Conservation (phyloP, 2,329 filamentous ascomycete species). For the Penicillium sp. region DNA sequence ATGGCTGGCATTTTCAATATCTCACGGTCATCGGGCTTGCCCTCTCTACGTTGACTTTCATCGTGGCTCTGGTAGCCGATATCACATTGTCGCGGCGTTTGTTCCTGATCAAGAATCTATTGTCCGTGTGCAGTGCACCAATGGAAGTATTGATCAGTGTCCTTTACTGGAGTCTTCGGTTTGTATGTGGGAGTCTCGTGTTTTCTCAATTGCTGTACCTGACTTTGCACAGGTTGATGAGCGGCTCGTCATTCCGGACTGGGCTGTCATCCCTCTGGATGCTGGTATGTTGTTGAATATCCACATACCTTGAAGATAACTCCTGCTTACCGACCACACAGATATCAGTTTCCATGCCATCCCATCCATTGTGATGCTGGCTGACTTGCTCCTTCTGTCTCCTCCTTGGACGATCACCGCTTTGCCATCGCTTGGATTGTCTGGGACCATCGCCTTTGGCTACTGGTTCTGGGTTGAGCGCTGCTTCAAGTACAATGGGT, state of each 20-base stretch:
- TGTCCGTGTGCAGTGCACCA: conserved; percentile 54
- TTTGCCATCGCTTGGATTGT: conserved; percentile 47
- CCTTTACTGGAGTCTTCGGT: conserved; percentile 55
- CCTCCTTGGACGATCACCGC: conserved; percentile 56
- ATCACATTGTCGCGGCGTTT: conserved; percentile 47
- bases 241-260: conserved; percentile 47
- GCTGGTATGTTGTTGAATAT: conserved; percentile 33
- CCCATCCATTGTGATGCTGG: conserved; percentile 49
- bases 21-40: conserved; percentile 58
- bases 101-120: conserved; percentile 53
- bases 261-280: conserved; percentile 32
- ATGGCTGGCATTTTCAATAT: conserved; percentile 62
- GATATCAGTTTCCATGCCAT: conserved; percentile 48
- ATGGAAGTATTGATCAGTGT: conserved; percentile 56
- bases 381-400: conserved; percentile 54
- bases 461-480: conserved; percentile 62
- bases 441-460: conserved; percentile 48
- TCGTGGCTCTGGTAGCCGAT: conserved; percentile 51
- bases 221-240: conserved; percentile 36
- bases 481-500: conserved; percentile 55
- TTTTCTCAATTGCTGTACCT: neutral
- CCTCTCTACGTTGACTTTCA: conserved; percentile 52
- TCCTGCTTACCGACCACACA: conserved; percentile 10
- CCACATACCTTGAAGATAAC: neutral
- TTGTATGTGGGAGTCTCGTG: conserved; percentile 33